Evolutionary conservation across 179 eudicot genomes (phyloP).

Genomic region (Silene vulgaris): DNA sequence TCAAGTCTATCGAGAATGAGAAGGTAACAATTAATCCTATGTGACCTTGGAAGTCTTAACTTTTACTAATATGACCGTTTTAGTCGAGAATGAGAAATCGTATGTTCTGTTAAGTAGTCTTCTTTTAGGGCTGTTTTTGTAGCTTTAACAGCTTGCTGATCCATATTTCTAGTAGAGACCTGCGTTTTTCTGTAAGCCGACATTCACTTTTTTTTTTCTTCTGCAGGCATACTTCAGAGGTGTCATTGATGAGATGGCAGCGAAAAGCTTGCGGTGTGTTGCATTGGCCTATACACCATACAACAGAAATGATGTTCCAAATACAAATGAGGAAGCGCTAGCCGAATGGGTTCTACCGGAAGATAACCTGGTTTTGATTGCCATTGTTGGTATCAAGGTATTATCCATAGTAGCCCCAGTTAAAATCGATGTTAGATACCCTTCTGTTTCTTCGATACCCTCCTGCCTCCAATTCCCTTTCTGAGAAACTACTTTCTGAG

Average conservation of each 20-base stretch:
- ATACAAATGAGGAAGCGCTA: slow-evolving; percentile 55
- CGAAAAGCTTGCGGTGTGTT: slow-evolving; percentile 81
- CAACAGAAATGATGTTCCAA: slow-evolving; percentile 57
- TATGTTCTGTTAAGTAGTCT: too few species aligned
- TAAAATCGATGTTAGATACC: too few species aligned
- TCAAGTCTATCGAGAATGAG: slow-evolving; percentile 45
- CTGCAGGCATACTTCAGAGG: slow-evolving; percentile 50
- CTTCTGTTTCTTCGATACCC: too few species aligned
- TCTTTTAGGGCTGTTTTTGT: too few species aligned
- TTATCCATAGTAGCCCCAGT: background rate
- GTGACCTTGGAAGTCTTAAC: background rate
- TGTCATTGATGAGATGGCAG: slow-evolving; percentile 81
- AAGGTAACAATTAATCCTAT: slow-evolving; percentile 40
- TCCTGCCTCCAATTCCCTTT: too few species aligned
- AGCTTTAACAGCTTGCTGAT: background rate
- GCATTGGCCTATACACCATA: slow-evolving; percentile 69
- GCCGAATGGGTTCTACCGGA: slow-evolving; percentile 73
- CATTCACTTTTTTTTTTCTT: background rate
- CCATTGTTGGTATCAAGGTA: slow-evolving; percentile 91
- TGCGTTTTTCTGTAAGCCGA: background rate
- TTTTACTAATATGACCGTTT: background rate
- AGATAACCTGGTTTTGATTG: slow-evolving; percentile 62
- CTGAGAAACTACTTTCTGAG: too few species aligned
- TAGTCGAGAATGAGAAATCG: background rate
- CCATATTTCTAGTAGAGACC: background rate